phyloP scores from a whole-genome alignment of 495 filamentous ascomycete genomes.

The Xylaria cubensis region DNA sequence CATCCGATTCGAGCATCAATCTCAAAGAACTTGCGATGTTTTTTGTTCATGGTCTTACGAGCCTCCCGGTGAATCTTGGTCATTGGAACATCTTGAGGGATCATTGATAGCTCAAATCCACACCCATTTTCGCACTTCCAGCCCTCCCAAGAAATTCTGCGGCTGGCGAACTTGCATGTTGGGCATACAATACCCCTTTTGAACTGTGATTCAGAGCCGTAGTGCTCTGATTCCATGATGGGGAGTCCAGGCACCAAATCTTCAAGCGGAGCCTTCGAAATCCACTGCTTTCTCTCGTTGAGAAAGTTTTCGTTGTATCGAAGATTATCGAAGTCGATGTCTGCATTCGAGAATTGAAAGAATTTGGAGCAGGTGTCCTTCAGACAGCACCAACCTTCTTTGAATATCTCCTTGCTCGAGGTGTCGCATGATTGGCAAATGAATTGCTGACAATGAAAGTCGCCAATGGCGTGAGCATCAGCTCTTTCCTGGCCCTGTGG shows the following conservation, averaged over 20 bases:
- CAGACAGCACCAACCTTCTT: conserved; percentile 74
- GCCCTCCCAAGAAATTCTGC: conserved; percentile 65
- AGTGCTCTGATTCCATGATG: not conserved
- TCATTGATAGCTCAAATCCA: conserved; percentile 47
- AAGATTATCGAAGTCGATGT: conserved; percentile 45
- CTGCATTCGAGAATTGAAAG: conserved; percentile 55
- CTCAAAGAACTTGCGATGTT: conserved; percentile 3
- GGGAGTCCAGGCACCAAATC: conserved; percentile 48
- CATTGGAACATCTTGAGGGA: conserved; percentile 47
- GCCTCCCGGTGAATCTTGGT: conserved; percentile 27
- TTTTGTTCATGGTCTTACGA: not conserved
- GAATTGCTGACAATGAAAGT: conserved; percentile 22
- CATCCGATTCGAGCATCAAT: not conserved
- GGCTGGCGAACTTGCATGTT: conserved; percentile 68
- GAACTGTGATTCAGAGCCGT: conserved; percentile 47
- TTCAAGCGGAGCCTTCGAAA: conserved; percentile 33
- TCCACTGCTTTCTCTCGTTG: conserved; percentile 43
- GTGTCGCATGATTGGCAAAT: conserved; percentile 38
- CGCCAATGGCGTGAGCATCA: conserved; percentile 24
- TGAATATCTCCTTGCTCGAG: conserved; percentile 47
- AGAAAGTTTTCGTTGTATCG: conserved; percentile 67
- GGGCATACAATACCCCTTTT: conserved; percentile 74
- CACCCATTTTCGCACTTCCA: conserved; percentile 70
- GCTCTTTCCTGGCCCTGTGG: conserved; percentile 30
- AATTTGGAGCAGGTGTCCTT: conserved; percentile 61